phyloP scores from a whole-genome alignment of 1,284 basidiomycete species.

The Apiotrichum gamsii region DNA sequence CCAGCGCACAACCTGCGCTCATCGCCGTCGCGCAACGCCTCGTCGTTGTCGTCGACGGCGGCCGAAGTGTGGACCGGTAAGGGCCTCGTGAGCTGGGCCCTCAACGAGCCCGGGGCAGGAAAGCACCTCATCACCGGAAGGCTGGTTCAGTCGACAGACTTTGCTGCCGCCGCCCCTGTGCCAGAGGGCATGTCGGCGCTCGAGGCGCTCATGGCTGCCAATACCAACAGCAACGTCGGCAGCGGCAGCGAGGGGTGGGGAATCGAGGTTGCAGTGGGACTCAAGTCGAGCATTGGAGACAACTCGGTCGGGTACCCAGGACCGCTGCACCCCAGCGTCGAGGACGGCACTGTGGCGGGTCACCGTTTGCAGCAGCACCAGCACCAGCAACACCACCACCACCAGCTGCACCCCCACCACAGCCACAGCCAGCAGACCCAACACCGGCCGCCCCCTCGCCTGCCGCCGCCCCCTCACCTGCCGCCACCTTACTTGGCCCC shows the following conservation, averaged over 20 bases:
- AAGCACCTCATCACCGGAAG: constrained; percentile 44
- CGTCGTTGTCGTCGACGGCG: too few species aligned
- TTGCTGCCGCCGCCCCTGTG: background rate
- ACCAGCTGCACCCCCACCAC: too few species aligned
- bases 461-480: too few species aligned
- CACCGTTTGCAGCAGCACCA: too few species aligned
- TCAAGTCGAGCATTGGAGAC: constrained; percentile 23
- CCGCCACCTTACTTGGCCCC: too few species aligned
- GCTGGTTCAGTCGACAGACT: constrained; percentile 17
- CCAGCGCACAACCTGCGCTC: constrained; percentile 14
- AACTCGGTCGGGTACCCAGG: constrained; percentile 4
- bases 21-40: constrained; percentile 2
- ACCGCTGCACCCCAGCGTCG: constrained; percentile 13
- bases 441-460: too few species aligned
- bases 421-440: too few species aligned
- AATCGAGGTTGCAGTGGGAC: constrained; percentile 36
- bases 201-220: constrained; percentile 28
- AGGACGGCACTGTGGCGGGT: constrained; percentile 1
- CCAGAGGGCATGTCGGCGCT: constrained; percentile 21
- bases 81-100: constrained; percentile 38
- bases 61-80: constrained; percentile 44
- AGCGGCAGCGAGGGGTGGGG: constrained; percentile 29
- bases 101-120: constrained; percentile 35
- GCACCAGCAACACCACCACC: too few species aligned
- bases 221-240: background rate